Conservation (phyloP, 306 rosid species). For the Prunus mongolica region DNA sequence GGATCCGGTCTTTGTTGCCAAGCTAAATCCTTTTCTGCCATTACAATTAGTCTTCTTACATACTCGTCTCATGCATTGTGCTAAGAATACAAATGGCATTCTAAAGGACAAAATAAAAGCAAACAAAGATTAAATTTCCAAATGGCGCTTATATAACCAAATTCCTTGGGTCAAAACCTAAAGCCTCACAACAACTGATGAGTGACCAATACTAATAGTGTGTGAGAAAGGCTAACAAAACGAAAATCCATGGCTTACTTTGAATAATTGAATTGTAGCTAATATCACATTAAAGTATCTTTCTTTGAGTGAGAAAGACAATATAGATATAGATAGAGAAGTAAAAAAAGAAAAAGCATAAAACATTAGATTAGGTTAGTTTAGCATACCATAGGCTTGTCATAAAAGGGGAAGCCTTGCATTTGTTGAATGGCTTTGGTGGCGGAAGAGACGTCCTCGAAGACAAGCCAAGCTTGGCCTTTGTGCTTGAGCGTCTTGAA, state of each 20-base stretch:
- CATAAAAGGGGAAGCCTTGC: slow-evolving; percentile 98
- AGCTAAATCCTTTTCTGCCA: background rate
- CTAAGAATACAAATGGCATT: background rate
- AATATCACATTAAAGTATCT: background rate
- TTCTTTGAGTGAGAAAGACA: too few species aligned
- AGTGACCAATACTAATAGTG: too few species aligned
- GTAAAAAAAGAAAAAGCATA: background rate
- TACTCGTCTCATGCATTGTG: background rate
- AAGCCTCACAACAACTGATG: too few species aligned
- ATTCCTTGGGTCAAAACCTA: too few species aligned
- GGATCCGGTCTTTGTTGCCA: background rate
- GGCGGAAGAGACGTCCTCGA: slow-evolving; percentile 84
- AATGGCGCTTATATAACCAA: background rate
- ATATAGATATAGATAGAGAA: too few species aligned
- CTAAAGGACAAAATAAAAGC: background rate
- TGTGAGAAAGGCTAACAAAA: too few species aligned
- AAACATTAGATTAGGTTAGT: background rate
- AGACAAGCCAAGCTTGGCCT: slow-evolving; percentile 98
- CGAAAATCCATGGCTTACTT: too few species aligned
- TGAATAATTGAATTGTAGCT: background rate
- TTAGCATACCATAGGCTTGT: slow-evolving; percentile 79
- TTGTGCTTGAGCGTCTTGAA: slow-evolving; percentile 90
- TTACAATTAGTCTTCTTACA: background rate
- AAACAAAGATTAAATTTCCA: background rate
- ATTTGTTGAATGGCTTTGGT: slow-evolving; percentile 89